Evolutionary conservation across 306 rosid species (phyloP), one percentile per base, ranked within the genome.

Genomic region (Vicia villosa): DNA sequence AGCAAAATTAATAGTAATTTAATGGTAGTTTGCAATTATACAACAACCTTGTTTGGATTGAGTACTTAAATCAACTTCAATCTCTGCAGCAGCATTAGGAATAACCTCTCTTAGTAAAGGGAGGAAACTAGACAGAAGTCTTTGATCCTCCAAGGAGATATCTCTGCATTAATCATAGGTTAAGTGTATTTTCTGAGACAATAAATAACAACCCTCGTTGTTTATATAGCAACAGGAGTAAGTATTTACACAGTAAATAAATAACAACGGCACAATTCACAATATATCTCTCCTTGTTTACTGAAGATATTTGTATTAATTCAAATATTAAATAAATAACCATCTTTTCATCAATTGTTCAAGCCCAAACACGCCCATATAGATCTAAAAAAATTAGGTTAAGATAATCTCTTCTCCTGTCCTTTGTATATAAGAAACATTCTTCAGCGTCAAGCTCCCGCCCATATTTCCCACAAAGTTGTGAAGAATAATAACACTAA

Each of bases 31-130:
- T 28, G 69, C 28, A 41, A 52, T 64, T 13, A 46, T 59, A 79
- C 21, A 63, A 76, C 62, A 63, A 86, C 96, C 94, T 87, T 78
- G 77, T 73, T 78, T 75, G 54, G 79, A 32, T 77, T 74, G 67
- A 70, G 78, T 71, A 79, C 34, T 73, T 40, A 93, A 51, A 69
- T 88, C 98, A 67, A 90, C 83, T 83, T 90, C 98, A 66, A 94
- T 82, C 71, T 94, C 92, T 19, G 58, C 72, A 56, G 98, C 98
- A 75, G 95, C 96, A 76, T 70, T 52, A 74, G 97, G 98, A 63
- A 94, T 88, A 75, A 82, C 81, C 81, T 94, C 98, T 82, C 88
- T 80, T 52, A 94, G 80, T 59, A 94, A 80, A 84, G 97, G 97
- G 83, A 94, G 87, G 79, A 84, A 94, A 71, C 89, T 88, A 43